Evolutionary conservation across 2,329 filamentous ascomycete species (phyloP).

Genomic region (Akanthomyces muscarius): DNA sequence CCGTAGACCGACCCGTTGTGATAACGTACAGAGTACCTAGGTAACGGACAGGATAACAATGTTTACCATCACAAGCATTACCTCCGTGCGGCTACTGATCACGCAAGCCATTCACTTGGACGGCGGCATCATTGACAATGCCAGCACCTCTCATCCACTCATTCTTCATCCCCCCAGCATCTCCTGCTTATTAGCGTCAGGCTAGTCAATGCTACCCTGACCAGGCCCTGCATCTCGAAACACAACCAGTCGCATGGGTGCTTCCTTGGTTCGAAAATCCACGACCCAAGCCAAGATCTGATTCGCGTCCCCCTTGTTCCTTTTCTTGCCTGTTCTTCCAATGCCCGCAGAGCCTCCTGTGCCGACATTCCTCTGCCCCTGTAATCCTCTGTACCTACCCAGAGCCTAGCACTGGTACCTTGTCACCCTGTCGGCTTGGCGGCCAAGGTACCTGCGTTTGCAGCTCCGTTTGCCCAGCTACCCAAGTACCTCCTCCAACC

Average conservation of each 20-base stretch:
- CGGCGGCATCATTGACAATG: too few species aligned
- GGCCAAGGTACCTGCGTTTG: background rate
- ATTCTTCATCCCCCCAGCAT: background rate
- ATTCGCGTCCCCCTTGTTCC: background rate
- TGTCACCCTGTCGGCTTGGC: background rate
- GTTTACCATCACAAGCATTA: too few species aligned
- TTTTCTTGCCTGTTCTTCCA: background rate
- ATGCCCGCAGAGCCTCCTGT: background rate
- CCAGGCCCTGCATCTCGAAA: conserved; percentile 7
- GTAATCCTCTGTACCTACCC: background rate
- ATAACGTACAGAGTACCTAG: too few species aligned
- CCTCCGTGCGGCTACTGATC: too few species aligned
- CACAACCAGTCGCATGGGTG: conserved; percentile 8
- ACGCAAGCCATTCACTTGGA: too few species aligned
- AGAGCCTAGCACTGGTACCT: too few species aligned
- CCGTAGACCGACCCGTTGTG: background rate
- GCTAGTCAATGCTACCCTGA: background rate
- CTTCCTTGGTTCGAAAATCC: conserved; percentile 7
- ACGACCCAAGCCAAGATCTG: conserved; percentile 10
- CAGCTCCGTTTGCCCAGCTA: background rate
- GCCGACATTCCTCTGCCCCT: background rate
- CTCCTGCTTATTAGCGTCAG: background rate
- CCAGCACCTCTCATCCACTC: background rate
- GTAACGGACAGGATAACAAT: too few species aligned
- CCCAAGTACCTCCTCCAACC: background rate